These are phyloP conservation scores for Pueraria montana DNA, from an alignment of 306 rosid genomes.

Conservation along the genomic window DNA sequence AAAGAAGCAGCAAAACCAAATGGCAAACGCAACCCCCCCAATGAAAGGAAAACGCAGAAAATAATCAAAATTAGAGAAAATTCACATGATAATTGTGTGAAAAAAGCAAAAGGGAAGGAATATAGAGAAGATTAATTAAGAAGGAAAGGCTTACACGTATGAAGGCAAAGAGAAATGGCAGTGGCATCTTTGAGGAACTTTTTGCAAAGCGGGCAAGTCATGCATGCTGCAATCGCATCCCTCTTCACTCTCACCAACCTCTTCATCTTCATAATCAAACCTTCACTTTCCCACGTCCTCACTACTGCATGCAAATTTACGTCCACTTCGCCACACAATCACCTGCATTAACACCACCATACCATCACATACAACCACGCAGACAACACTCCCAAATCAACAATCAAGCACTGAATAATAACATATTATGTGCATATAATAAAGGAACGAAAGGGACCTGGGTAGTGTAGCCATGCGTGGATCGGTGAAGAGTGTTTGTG, in stretches of 20 bases:
- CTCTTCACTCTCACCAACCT: slow-evolving; percentile 71
- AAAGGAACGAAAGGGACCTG: neutral
- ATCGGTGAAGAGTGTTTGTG: slow-evolving; percentile 40
- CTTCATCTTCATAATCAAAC: slow-evolving; percentile 40
- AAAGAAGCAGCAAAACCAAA: slow-evolving; percentile 45
- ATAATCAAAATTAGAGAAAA: slow-evolving; percentile 44
- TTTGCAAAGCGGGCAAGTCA: slow-evolving; percentile 85
- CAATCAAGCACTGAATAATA: neutral
- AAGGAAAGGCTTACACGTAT: slow-evolving; percentile 77
- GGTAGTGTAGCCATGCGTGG: neutral
- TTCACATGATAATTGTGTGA: slow-evolving; percentile 1
- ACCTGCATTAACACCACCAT: slow-evolving; percentile 54
- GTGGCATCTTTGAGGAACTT: slow-evolving; percentile 82
- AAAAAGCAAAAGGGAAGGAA: neutral
- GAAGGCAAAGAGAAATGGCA: slow-evolving; percentile 86
- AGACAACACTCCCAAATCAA: neutral
- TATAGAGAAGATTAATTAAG: neutral
- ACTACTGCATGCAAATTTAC: slow-evolving; percentile 73
- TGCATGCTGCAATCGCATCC: slow-evolving; percentile 70
- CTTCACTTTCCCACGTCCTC: slow-evolving; percentile 22
- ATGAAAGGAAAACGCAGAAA: slow-evolving; percentile 37
- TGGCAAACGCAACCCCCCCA: slow-evolving; percentile 38
- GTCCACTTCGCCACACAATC: slow-evolving; percentile 57
- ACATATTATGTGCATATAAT: slow-evolving; percentile 14
- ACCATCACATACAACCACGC: neutral